These are phyloP conservation scores for Annulohypoxylon moriforme DNA, from an alignment of 495 filamentous ascomycete species.

Conservation along the genomic window DNA sequence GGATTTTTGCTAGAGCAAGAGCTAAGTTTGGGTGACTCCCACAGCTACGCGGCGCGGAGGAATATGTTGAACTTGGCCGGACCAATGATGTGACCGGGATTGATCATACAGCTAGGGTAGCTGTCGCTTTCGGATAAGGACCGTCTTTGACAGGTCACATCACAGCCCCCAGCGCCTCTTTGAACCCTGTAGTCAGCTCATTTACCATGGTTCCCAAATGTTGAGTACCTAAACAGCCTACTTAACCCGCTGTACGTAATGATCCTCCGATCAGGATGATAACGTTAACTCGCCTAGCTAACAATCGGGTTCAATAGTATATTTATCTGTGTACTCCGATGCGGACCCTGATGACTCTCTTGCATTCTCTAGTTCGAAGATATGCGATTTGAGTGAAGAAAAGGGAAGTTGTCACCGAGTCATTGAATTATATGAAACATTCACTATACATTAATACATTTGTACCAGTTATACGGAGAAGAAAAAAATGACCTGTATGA, in stretches of 20 bases:
- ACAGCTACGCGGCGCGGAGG: neutral
- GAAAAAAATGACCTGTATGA: no score
- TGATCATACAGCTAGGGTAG: neutral
- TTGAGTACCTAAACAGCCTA: neutral
- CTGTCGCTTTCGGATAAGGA: neutral
- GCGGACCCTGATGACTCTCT: neutral
- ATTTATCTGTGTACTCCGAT: neutral
- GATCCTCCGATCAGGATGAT: neutral
- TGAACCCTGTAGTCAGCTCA: neutral
- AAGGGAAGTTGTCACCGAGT: neutral
- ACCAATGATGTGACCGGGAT: neutral
- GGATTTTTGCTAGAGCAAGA: neutral
- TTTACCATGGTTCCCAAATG: neutral
- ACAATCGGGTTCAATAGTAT: neutral
- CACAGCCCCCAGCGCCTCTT: neutral
- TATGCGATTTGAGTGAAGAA: neutral
- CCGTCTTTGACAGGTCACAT: neutral
- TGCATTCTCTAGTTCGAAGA: neutral
- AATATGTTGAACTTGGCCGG: neutral
- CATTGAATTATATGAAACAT: no score
- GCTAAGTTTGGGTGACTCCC: neutral
- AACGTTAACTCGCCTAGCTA: neutral
- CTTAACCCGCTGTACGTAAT: neutral
- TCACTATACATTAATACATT: no score
- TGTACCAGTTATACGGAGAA: no score